These are phyloP conservation scores for Platanus orientalis DNA, from an alignment of 164 flowering plant species.

Conservation along the genomic window DNA sequence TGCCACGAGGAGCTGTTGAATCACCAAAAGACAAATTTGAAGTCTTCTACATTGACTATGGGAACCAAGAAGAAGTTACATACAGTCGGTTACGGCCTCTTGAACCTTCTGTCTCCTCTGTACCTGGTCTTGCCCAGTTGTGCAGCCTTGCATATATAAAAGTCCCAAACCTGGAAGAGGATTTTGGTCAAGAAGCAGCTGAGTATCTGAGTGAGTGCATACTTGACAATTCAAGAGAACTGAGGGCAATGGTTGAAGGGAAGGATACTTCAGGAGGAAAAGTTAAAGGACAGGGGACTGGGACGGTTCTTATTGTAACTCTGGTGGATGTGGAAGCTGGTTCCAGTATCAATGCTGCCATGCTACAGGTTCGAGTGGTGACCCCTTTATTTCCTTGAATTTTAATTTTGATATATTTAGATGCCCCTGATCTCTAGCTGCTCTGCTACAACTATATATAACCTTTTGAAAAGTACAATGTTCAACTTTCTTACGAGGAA, in stretches of 20 bases:
- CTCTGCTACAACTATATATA: background rate
- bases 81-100: constrained; percentile 71
- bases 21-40: constrained; percentile 71
- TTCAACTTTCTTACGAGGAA: too few relatives aligned
- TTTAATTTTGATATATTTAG: background rate
- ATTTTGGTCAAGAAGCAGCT: constrained; percentile 90
- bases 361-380: constrained; percentile 60
- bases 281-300: constrained; percentile 93
- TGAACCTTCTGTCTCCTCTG: constrained; percentile 65
- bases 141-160: constrained; percentile 87
- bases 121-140: constrained; percentile 85
- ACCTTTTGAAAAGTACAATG: too few relatives aligned
- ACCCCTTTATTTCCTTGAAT: background rate
- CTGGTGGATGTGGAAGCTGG: constrained; percentile 65
- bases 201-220: constrained; percentile 55
- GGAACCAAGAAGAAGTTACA: constrained; percentile 80
- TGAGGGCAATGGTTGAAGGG: constrained; percentile 73
- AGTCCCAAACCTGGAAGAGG: constrained; percentile 77
- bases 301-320: constrained; percentile 66
- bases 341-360: constrained; percentile 66
- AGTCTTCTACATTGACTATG: constrained; percentile 94
- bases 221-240: constrained; percentile 48
- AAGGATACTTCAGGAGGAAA: constrained; percentile 88
- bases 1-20: constrained; percentile 77
- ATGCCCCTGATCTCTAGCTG: background rate